Evolutionary conservation across 768 basidiomycete genomes (phyloP).

Genomic region (Russula brevipes): DNA sequence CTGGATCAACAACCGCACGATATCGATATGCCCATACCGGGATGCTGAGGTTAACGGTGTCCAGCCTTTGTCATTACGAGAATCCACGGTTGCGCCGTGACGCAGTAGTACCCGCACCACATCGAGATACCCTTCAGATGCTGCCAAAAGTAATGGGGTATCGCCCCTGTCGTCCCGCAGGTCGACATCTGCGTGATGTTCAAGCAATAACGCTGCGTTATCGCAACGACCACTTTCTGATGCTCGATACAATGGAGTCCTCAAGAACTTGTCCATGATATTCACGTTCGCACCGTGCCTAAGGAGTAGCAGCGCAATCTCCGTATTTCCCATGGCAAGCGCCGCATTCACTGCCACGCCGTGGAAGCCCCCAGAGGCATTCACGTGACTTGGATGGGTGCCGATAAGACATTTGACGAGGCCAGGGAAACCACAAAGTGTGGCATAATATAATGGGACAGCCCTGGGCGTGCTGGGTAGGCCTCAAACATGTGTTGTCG

Average conservation of each 20-base stretch:
- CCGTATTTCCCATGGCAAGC: background rate
- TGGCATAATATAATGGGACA: constrained; percentile 5
- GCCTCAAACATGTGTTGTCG: background rate
- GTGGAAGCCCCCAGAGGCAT: background rate
- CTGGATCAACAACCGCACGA: background rate
- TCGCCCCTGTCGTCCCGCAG: accelerated
- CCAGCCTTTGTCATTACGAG: too few relatives aligned
- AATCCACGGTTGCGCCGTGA: background rate
- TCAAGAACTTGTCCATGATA: accelerated
- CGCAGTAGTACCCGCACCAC: background rate
- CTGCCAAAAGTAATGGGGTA: background rate
- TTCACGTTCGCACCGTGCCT: background rate
- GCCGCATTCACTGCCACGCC: background rate
- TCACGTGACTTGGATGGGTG: background rate
- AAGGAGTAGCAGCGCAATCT: background rate
- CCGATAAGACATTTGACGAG: background rate
- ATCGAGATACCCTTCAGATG: background rate
- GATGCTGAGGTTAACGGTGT: background rate
- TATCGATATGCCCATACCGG: background rate
- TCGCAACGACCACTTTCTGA: background rate
- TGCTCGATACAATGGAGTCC: background rate
- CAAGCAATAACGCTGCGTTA: background rate
- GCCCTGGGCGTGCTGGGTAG: background rate
- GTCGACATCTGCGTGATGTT: background rate
- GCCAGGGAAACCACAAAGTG: constrained; percentile 1